phyloP scores from a whole-genome alignment of 2,329 filamentous ascomycete genomes.

The Aspergillus sp. region DNA sequence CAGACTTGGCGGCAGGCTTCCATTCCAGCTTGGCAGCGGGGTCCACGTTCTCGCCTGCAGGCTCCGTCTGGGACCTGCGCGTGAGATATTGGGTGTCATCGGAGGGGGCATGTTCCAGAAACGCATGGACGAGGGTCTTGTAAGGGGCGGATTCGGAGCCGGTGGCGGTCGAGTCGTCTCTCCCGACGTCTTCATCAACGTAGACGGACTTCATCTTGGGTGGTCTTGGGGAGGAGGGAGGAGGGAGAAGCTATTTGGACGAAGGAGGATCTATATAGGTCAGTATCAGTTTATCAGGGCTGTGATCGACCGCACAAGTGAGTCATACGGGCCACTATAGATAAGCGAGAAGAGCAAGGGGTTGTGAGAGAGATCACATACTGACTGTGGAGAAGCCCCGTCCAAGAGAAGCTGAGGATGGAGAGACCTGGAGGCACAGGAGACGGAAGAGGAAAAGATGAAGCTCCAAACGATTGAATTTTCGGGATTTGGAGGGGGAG shows the following conservation, averaged over 20 bases:
- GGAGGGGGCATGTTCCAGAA: conserved; percentile 58
- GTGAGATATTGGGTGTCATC: conserved; percentile 57
- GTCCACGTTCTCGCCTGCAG: conserved; percentile 56
- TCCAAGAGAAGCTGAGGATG: not conserved
- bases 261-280: not conserved
- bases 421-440: not conserved
- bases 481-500: not conserved
- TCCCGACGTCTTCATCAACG: conserved; percentile 71
- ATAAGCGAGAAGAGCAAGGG: not conserved
- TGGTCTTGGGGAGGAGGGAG: conserved; percentile 2
- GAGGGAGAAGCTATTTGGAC: not conserved
- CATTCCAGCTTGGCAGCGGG: conserved; percentile 57
- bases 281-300: not conserved
- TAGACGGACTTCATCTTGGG: conserved; percentile 47
- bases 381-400: not conserved
- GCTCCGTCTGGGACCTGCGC: conserved; percentile 58
- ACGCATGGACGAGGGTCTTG: conserved; percentile 72
- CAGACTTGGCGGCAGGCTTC: conserved; percentile 76
- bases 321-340: conserved; percentile 10
- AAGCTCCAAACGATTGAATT: not conserved
- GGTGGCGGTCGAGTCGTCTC: conserved; percentile 57
- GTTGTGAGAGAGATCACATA: conserved; percentile 1
- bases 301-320: conserved; percentile 1
- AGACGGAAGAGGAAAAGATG: not conserved
- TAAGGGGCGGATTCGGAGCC: conserved; percentile 68